phyloP scores from a whole-genome alignment of 1,139 yeast genomes.

The Blastobotrys capitulatus region DNA sequence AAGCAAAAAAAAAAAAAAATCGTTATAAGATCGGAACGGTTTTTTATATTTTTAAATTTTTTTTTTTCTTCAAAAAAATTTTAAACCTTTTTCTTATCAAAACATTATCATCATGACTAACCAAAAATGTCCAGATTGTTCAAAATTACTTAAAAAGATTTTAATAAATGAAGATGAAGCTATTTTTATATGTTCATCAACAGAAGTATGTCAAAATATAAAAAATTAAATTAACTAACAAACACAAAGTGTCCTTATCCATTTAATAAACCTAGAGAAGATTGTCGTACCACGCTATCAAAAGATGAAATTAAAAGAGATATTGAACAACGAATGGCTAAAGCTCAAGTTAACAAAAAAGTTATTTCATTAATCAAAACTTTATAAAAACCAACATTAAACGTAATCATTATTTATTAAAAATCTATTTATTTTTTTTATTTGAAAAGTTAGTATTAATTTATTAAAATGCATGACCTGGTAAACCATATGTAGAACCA shows the following conservation, averaged over 20 bases:
- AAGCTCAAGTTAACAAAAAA: constrained; percentile 15
- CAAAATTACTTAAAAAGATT: constrained; percentile 28
- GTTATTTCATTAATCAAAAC: constrained; percentile 13
- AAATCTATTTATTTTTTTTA: not conserved
- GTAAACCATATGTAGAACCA: constrained; percentile 27
- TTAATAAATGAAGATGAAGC: constrained; percentile 33
- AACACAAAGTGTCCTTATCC: constrained; percentile 34
- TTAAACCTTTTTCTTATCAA: too few relatives aligned
- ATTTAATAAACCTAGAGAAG: constrained; percentile 24
- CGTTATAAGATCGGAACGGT: not conserved
- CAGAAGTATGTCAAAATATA: not conserved
- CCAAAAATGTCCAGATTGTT: constrained; percentile 27
- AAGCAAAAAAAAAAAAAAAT: not conserved
- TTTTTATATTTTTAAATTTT: not conserved
- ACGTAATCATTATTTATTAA: not conserved
- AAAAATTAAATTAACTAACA: not conserved
- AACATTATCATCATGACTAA: constrained; percentile 2
- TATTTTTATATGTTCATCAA: constrained; percentile 30
- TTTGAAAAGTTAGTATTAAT: not conserved
- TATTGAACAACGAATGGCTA: constrained; percentile 20
- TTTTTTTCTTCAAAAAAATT: not conserved
- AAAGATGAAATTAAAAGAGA: constrained; percentile 19
- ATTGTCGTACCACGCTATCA: constrained; percentile 13
- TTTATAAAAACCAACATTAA: not conserved
- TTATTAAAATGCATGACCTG: constrained; percentile 19